phyloP scores from a whole-genome alignment of 2,329 filamentous ascomycete genomes.

The Penicillium sp. region DNA sequence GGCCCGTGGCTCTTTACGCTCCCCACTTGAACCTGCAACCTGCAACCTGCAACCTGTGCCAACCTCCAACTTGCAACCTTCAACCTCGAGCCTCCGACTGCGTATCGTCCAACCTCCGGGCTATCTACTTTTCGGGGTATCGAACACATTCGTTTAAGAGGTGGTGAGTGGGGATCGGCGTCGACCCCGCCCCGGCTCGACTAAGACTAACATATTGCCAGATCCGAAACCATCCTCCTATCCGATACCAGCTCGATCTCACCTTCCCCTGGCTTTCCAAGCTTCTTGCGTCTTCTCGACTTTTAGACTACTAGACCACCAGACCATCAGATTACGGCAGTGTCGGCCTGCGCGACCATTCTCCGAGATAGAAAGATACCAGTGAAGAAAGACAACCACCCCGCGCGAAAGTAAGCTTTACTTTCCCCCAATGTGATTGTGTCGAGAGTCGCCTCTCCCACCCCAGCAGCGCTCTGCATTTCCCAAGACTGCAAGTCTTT shows the following conservation, averaged over 20 bases:
- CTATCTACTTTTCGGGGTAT: neutral
- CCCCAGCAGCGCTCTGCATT: neutral
- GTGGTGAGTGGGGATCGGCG: neutral
- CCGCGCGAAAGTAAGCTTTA: conserved; percentile 17
- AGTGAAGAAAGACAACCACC: neutral
- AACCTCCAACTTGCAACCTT: neutral
- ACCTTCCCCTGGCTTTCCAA: neutral
- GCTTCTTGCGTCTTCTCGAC: neutral
- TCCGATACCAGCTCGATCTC: neutral
- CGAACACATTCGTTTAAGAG: neutral
- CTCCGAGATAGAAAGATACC: neutral
- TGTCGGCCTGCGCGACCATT: neutral
- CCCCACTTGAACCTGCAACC: conserved; percentile 1
- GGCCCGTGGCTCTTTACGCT: conserved; percentile 14
- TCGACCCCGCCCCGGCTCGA: conserved; percentile 8
- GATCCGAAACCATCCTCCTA: neutral
- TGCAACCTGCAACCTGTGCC: neutral
- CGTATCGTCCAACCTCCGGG: neutral
- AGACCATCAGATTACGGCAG: too few relatives aligned
- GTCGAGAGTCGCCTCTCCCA: neutral
- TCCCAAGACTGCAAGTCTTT: neutral
- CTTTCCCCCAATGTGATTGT: neutral
- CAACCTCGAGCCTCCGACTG: neutral
- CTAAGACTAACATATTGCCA: neutral
- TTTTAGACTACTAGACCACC: neutral